These are phyloP conservation scores for Calocybe cyanea DNA, from an alignment of 768 basidiomycete species.

Conservation along the genomic window DNA sequence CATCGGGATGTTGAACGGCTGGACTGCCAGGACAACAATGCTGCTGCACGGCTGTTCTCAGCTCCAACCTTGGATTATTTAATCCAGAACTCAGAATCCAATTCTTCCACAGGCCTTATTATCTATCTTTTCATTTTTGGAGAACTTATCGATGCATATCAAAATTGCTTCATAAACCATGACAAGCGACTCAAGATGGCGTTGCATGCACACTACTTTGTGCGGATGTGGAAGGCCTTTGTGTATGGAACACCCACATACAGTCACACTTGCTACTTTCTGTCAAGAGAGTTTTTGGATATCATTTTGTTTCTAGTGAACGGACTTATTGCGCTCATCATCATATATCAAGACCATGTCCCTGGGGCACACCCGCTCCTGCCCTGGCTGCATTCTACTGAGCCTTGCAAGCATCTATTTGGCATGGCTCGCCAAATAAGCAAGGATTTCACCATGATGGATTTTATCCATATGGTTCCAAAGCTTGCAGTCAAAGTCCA, in stretches of 20 bases:
- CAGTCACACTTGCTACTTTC: slow-evolving; percentile 18
- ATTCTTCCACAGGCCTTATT: slow-evolving; percentile 21
- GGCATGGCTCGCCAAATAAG: slow-evolving; percentile 25
- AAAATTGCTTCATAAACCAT: slow-evolving; percentile 26
- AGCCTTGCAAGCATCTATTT: too few species aligned
- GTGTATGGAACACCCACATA: slow-evolving; percentile 19
- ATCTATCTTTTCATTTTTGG: slow-evolving; percentile 39
- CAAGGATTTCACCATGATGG: slow-evolving; percentile 35
- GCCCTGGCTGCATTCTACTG: slow-evolving; percentile 30
- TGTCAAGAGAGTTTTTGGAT: slow-evolving; percentile 30
- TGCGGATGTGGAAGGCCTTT: slow-evolving; percentile 25
- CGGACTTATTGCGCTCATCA: slow-evolving; percentile 27
- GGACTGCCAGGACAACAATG: slow-evolving; percentile 43
- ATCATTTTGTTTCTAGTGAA: slow-evolving; percentile 27
- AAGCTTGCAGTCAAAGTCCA: too few species aligned
- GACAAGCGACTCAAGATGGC: slow-evolving; percentile 24
- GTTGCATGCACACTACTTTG: slow-evolving; percentile 27
- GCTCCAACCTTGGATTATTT: slow-evolving; percentile 24
- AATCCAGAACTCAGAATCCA: slow-evolving; percentile 19
- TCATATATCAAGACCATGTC: slow-evolving; percentile 31
- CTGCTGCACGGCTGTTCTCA: slow-evolving; percentile 36
- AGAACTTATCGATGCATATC: slow-evolving; percentile 35
- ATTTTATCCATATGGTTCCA: too few species aligned
- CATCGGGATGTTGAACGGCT: slow-evolving; percentile 37
- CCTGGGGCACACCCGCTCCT: too few species aligned